Base-by-base conservation (phyloP, 768 basidiomycete species). In the Punctularia strigosozonata region DNA sequence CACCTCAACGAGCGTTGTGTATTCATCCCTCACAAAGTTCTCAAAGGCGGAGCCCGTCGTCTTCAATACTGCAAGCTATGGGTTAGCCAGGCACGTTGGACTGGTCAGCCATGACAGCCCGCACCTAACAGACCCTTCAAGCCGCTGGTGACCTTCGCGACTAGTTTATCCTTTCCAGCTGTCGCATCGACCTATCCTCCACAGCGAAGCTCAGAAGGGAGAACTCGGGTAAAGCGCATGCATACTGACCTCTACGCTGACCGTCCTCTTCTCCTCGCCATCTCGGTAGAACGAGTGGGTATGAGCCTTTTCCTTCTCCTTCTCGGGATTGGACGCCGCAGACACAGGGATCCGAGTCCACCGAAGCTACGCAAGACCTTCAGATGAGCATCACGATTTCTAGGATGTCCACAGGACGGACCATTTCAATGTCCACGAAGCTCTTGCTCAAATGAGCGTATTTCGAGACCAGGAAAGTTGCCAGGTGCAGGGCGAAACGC, bases 401-500 rank as follows among this genome's bases (percentile, higher is more conserved):
- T n/a, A n/a, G n/a, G n/a, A n/a, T n/a, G n/a, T n/a, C n/a, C n/a
- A n/a, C n/a, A n/a, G n/a, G n/a, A n/a, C n/a, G n/a, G n/a, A n/a
- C n/a, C n/a, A 83, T 74, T 60, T 88, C 77, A 43, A 91, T 59
- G 2, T 75, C 76, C 40, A 90, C 60, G 38, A 76, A 75, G 0
- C 77, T 73, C 49, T 80, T 81, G 50, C 65, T 57, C 47, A 91
- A 69, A 48, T 91, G 89, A 0, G 69, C 60, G 50, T 94, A 92
- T 43, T 77, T 83, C 15, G 75, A 75, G 19, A 91, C 77, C 30
- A 95, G 65, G 60, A 90, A 81, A 0, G 80, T 74, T 1, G 74
- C 91, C 7, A 98, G 65, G 49, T 98, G 88, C 6, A 94, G 65
- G 0, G 84, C 92, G 51, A 97, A 97, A 36, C 73, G 69, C 50